phyloP scores from a whole-genome alignment of 257 asterid species.

The Solanum lycopersicoides region DNA sequence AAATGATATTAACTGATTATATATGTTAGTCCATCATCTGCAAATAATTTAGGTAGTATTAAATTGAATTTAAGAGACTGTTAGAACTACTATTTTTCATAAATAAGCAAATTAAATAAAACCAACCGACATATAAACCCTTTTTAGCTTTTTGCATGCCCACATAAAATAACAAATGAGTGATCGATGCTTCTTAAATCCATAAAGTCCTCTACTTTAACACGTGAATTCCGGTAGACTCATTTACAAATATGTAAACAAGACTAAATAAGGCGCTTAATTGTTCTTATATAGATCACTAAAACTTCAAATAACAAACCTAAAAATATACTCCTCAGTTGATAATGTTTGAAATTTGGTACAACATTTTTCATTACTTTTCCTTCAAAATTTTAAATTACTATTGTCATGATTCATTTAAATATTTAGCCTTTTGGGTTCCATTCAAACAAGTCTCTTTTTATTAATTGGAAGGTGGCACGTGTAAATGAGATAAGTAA shows the following conservation, averaged over 20 bases:
- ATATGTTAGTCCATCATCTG: background rate
- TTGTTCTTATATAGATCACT: background rate
- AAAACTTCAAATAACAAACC: background rate
- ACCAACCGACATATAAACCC: background rate
- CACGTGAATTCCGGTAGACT: background rate
- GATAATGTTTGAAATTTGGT: background rate
- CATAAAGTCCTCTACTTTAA: background rate
- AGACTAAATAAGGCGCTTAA: background rate
- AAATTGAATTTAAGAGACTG: background rate
- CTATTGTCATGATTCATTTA: background rate
- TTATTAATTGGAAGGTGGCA: slow-evolving; percentile 8
- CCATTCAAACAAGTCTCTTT: background rate
- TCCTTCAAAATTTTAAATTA: background rate
- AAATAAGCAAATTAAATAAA: background rate
- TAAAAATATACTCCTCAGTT: background rate
- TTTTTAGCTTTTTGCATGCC: background rate
- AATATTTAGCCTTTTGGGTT: background rate
- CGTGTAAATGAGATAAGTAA: slow-evolving; percentile 21
- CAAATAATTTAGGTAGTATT: background rate
- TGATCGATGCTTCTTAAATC: background rate
- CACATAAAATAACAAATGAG: background rate
- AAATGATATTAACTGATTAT: background rate
- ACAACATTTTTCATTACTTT: background rate
- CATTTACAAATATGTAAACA: background rate
- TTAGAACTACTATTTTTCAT: background rate